Base-by-base conservation (phyloP, 2,329 filamentous ascomycete species). In the Penicillium janthinellum region DNA sequence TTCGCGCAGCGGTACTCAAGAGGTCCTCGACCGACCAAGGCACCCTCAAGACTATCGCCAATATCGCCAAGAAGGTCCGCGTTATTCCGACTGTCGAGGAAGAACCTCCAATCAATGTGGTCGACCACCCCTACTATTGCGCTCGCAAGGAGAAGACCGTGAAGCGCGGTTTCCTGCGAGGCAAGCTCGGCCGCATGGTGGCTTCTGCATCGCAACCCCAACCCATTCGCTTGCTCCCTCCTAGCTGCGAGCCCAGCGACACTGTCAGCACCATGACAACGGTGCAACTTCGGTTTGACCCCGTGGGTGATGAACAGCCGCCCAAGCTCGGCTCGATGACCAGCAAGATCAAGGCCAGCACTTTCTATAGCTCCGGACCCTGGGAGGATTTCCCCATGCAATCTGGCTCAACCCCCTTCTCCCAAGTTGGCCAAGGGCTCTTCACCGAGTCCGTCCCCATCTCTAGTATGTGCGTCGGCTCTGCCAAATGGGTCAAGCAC, bases 271-370 rank as follows among this genome's bases (percentile, higher is more conserved):
- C 84, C 0, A 81, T 83, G 65, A 80, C 82, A 7, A 86, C 79
- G 1, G 73, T 88, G 1, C 76, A 83, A 56, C 74, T 88, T 12
- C 84, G 86, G 38, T 89, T 88, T 66, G 86, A 89, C 61, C 86
- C 86, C 1, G 66, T 73, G 4, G 80, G 82, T 4, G 77, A 81
- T 41, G 76, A 79, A 49, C 65, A 75, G 22, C 86, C 86, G 15
- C 86, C 86, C 2, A 76, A 74, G 38, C 78, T 89, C 2, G 77
- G 80, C 47, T 80, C 76, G 14, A 71, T 88, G 48, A 75, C 72
- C 55, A 84, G 78, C 59, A 86, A 83, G 69, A 73, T 89, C 25
- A 85, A 83, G 63, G 82, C 81, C n/a, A 75, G 76, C 56, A 88
- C 86, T 1, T 87, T 81, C 71, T 88, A 81, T 73, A 77, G 84